Evolutionary conservation across 495 filamentous ascomycete species (phyloP).

Genomic region (Penicillium cosmopolitanum): DNA sequence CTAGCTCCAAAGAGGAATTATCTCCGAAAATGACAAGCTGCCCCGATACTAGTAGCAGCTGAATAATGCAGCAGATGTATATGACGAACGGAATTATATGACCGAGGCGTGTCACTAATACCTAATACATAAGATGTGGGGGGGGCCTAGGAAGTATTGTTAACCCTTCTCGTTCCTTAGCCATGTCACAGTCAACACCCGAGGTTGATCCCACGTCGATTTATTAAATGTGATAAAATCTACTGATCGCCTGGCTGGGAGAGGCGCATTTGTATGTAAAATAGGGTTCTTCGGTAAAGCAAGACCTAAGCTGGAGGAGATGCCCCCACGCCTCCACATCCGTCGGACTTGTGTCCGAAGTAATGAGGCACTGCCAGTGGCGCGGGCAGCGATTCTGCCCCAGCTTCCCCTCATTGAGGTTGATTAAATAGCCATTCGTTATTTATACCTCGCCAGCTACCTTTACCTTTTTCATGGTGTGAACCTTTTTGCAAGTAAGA

Average conservation of each 20-base stretch:
- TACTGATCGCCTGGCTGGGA: too few species aligned
- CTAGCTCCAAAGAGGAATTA: neutral
- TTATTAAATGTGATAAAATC: neutral
- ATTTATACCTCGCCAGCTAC: neutral
- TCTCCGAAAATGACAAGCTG: neutral
- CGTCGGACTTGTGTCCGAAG: conserved; percentile 9
- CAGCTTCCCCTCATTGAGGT: neutral
- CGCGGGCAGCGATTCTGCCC: too few species aligned
- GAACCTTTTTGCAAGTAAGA: neutral
- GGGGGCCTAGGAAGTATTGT: neutral
- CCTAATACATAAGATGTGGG: neutral
- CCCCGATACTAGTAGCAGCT: neutral
- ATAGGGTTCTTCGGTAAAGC: neutral
- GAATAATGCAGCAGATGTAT: neutral
- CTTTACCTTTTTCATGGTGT: neutral
- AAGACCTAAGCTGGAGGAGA: neutral
- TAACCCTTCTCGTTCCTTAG: neutral
- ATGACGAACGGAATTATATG: neutral
- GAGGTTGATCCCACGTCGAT: neutral
- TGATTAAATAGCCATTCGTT: neutral
- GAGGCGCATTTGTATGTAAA: too few species aligned
- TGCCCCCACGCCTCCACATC: conserved; percentile 21
- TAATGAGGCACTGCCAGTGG: neutral
- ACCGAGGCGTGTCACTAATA: neutral
- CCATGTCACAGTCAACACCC: neutral